Evolutionary conservation across 164 flowering plant species (phyloP).

Genomic region (Vitis rotundifolia): DNA sequence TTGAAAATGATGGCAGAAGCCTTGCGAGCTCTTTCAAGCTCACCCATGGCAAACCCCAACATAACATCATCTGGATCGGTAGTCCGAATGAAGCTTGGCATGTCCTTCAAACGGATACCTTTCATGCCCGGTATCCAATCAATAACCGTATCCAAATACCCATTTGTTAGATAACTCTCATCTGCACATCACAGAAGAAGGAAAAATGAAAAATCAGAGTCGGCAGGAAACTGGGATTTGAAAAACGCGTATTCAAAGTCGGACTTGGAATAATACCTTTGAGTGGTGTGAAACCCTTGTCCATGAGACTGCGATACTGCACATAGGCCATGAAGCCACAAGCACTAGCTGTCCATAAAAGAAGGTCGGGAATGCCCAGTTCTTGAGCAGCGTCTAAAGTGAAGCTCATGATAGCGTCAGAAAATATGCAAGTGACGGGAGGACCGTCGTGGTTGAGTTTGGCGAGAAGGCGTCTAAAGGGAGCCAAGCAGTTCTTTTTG

Average conservation of each 20-base stretch:
- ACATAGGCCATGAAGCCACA: constrained; percentile 25
- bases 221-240: no score
- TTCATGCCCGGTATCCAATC: no score
- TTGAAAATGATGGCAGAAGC: no score
- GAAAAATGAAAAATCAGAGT: no score
- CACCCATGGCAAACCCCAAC: no score
- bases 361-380: constrained; percentile 28
- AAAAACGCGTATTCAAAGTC: not conserved
- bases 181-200: not conserved
- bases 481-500: constrained; percentile 21
- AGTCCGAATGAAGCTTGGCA: no score
- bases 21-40: no score
- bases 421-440: constrained; percentile 30
- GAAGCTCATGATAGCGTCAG: constrained; percentile 39
- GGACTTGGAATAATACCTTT: constrained; percentile 25
- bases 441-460: constrained; percentile 26
- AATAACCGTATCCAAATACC: not conserved
- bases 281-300: constrained; percentile 28
- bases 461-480: constrained; percentile 28
- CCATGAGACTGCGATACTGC: constrained; percentile 16
- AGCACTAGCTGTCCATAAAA: constrained; percentile 34
- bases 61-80: no score
- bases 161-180: constrained; percentile 5
- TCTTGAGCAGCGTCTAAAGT: constrained; percentile 31
- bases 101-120: no score